Conservation (phyloP, 306 rosid genomes). For the Cajanus cajan region DNA sequence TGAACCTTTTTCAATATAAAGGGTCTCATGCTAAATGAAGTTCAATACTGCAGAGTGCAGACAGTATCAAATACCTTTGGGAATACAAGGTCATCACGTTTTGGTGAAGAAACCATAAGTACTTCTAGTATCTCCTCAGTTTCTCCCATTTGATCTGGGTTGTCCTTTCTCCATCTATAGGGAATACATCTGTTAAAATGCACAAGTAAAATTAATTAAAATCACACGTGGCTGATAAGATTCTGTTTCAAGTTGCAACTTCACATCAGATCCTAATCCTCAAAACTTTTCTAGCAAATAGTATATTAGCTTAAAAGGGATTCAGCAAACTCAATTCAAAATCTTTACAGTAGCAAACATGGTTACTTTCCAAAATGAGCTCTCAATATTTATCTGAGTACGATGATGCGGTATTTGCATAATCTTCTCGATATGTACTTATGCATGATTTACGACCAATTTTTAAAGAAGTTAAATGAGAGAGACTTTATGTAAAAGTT, state of each 20-base stretch:
- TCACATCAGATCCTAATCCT: neutral
- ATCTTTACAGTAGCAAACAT: neutral
- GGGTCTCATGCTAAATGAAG: constrained; percentile 8
- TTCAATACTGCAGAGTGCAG: neutral
- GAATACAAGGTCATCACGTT: constrained; percentile 76
- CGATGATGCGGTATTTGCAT: no score
- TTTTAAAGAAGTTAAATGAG: no score
- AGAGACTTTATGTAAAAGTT: no score
- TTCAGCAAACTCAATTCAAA: constrained; percentile 15
- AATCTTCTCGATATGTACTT: no score
- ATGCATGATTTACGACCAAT: no score
- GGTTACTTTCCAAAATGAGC: neutral
- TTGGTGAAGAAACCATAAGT: constrained; percentile 89
- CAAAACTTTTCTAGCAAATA: constrained; percentile 6
- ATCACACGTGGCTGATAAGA: neutral
- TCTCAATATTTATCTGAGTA: neutral
- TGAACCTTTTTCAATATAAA: constrained; percentile 3
- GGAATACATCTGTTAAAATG: constrained; percentile 72
- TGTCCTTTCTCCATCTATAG: constrained; percentile 55
- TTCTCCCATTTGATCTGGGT: constrained; percentile 26
- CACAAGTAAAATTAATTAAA: constrained; percentile 14
- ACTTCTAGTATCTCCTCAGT: constrained; percentile 57
- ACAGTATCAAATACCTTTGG: constrained; percentile 65
- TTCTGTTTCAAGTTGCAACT: neutral
- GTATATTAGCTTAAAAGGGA: neutral